These are phyloP conservation scores for Cyberlindnera mycetangii DNA, from an alignment of 805 yeast species.

Conservation along the genomic window DNA sequence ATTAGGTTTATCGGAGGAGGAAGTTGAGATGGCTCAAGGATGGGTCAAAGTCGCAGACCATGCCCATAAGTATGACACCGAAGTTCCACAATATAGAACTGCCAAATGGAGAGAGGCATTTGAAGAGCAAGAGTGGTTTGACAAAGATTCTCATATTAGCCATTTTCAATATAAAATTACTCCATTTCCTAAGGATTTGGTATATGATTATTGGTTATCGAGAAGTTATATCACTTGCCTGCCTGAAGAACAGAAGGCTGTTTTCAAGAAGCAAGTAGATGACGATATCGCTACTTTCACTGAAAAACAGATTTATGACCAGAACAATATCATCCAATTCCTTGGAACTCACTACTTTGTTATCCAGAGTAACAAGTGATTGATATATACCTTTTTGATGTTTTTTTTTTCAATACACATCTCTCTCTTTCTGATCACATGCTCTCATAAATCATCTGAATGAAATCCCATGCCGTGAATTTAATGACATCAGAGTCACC, in stretches of 20 bases:
- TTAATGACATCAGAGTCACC: conserved; percentile 19
- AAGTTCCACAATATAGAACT: conserved; percentile 56
- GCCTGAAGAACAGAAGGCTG: conserved; percentile 34
- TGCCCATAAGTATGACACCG: conserved; percentile 33
- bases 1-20: conserved; percentile 10
- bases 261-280: conserved; percentile 33
- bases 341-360: conserved; percentile 25
- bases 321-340: conserved; percentile 18
- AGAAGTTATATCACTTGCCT: conserved; percentile 52
- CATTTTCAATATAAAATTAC: conserved; percentile 31
- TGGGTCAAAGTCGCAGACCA: conserved; percentile 19
- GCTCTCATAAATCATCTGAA: conserved; percentile 16
- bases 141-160: conserved; percentile 32
- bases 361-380: conserved; percentile 7
- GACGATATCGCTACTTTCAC: conserved; percentile 9
- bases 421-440: conserved; percentile 1
- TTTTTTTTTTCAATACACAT: no score
- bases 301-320: conserved; percentile 7
- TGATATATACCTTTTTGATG: background rate
- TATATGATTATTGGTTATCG: conserved; percentile 51
- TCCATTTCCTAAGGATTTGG: conserved; percentile 32
- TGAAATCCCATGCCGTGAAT: conserved; percentile 28
- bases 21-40: conserved; percentile 5
- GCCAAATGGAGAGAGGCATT: conserved; percentile 45
- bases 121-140: conserved; percentile 33